These are phyloP conservation scores for Macadamia integrifolia DNA, from an alignment of 164 flowering plant species.

Conservation along the genomic window DNA sequence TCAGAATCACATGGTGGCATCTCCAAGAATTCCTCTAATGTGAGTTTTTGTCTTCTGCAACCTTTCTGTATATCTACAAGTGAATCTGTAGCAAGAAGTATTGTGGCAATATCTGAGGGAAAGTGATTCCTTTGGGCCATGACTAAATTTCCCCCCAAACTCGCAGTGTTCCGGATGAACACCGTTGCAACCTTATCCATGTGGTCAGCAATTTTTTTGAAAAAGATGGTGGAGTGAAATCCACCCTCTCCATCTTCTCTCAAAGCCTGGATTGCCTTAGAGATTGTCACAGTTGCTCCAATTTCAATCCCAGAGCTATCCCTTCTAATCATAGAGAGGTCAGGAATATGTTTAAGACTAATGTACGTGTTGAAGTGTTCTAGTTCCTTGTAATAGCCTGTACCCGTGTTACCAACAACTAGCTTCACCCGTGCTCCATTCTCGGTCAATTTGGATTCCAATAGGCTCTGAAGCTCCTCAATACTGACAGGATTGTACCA, in stretches of 20 bases:
- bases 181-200: conserved; percentile 77
- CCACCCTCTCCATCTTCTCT: conserved; percentile 26
- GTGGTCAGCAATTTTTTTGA: conserved; percentile 60
- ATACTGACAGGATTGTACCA: conserved; percentile 59
- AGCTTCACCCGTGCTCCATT: conserved; percentile 31
- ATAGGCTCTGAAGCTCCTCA: conserved; percentile 41
- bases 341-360: conserved; percentile 63
- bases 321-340: conserved; percentile 45
- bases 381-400: conserved; percentile 69
- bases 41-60: conserved; percentile 26
- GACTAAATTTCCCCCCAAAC: conserved; percentile 84
- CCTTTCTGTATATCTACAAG: conserved; percentile 37
- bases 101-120: conserved; percentile 87
- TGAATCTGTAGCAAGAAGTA: conserved; percentile 68
- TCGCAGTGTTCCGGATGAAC: conserved; percentile 73
- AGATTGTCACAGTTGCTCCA: conserved; percentile 81
- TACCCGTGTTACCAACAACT: conserved; percentile 76
- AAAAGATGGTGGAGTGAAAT: conserved; percentile 22
- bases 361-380: conserved; percentile 45
- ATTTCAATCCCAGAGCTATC: conserved; percentile 55
- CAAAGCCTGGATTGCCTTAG: conserved; percentile 55
- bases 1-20: conserved; percentile 46
- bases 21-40: conserved; percentile 67
- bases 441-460: conserved; percentile 14
- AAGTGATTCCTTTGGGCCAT: conserved; percentile 76